Evolutionary conservation across 371 early-diverging fungal genomes (phyloP), one percentile per base, ranked within the genome.

Genomic region (Chytridiales sp.): DNA sequence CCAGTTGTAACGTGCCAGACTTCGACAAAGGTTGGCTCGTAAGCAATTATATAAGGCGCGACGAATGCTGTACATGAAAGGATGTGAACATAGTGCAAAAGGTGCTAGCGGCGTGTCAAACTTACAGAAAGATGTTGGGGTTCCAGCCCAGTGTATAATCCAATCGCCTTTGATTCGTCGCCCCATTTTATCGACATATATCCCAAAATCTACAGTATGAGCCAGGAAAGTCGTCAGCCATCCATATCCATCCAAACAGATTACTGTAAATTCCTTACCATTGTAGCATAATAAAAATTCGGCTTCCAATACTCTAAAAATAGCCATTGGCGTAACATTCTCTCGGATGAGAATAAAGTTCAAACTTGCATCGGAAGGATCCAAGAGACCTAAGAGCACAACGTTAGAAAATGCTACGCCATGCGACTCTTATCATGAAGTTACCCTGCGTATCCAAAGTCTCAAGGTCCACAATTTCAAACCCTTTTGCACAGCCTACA

Each of bases 221-320:
- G 19, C 15, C 8, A 19, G n/a, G 4, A 19, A 29, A 15, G 24
- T 40, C n/a, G n/a, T n/a, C n/a, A n/a, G n/a, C n/a, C n/a, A n/a
- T n/a, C n/a, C n/a, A 49, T 31, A 21, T 27, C 26, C 44, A 17
- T 22, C 40, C 2, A 51, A 8, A 32, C 11, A 54, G 29, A 9
- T 19, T 35, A 11, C 17, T 4, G 27, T 1, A 26, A 24, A 56
- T n/a, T 13, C 2, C 72, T 59, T 70, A 84, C 85, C 82, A 75
- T 92, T 86, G 72, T 94, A 96, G 69, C 95, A 95, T 19, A 95
- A 81, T 42, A 96, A 62, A 67, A 90, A 91, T 66, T 89, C 81
- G 11, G 88, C 86, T 29, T 83, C 77, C 6, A 74, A 73, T 34
- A 91, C 80, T 11, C 90, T 79, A 74, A 88, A 95, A 64, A 96